Conservation (phyloP, 148 eudicot species). For the Hydrangea macrophylla region DNA sequence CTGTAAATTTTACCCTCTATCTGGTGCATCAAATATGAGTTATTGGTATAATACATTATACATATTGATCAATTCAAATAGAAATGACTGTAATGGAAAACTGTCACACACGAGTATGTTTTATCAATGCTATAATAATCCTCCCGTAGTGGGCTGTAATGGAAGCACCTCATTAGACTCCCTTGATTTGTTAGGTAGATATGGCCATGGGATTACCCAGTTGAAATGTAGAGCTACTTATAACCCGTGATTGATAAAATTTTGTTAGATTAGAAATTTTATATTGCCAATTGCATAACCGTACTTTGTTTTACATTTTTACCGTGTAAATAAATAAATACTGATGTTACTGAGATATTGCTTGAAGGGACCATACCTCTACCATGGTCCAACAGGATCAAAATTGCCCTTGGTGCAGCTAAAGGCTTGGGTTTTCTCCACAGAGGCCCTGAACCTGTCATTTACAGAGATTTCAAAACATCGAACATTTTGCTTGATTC, state of each 20-base stretch:
- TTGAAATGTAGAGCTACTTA: neutral
- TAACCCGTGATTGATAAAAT: neutral
- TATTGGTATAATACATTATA: too few species aligned
- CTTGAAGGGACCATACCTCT: constrained; percentile 88
- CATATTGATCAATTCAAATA: too few species aligned
- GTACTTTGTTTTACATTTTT: constrained; percentile 5
- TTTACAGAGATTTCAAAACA: constrained; percentile 92
- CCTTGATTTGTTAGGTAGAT: neutral
- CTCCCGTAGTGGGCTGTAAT: neutral
- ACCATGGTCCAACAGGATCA: constrained; percentile 85
- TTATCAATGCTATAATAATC: too few species aligned
- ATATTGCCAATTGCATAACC: neutral
- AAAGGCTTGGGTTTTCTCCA: constrained; percentile 94
- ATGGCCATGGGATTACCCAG: neutral
- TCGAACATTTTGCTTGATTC: constrained; percentile 90
- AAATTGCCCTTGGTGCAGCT: constrained; percentile 93
- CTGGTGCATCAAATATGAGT: too few species aligned
- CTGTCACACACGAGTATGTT: too few species aligned
- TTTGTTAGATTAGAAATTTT: too few species aligned
- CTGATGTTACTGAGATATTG: constrained; percentile 13
- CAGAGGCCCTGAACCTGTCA: constrained; percentile 73
- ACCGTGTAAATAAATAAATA: neutral
- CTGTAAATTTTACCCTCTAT: too few species aligned
- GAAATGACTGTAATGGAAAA: too few species aligned
- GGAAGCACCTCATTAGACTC: neutral